Conservation (phyloP, 169 alveolate genomes). For the Plasmodium reichenowi region DNA sequence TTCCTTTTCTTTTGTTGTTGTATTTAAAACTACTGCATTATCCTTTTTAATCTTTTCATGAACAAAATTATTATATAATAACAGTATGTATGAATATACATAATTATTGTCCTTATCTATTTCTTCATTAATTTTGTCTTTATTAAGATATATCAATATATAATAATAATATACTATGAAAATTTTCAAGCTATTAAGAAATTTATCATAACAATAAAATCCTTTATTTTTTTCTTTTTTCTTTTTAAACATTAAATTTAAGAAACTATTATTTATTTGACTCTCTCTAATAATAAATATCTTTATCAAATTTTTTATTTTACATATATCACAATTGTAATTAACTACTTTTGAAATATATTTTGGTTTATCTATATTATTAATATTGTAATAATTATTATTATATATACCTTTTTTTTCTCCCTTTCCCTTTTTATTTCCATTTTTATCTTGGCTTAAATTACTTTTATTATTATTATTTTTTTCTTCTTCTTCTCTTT, state of each 20-base stretch:
- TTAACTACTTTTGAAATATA: background rate
- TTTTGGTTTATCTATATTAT: background rate
- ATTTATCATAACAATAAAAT: slow-evolving; percentile 40
- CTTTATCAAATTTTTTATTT: slow-evolving; percentile 44
- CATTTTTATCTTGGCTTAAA: no score
- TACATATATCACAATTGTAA: slow-evolving; percentile 62
- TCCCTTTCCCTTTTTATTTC: no score
- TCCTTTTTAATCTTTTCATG: background rate
- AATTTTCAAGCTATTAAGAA: slow-evolving; percentile 29
- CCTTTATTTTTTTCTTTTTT: slow-evolving; percentile 72
- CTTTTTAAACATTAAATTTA: slow-evolving; percentile 45
- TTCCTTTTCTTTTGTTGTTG: background rate
- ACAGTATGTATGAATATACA: slow-evolving; percentile 27
- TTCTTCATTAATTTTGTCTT: slow-evolving; percentile 17
- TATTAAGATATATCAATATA: slow-evolving; percentile 17
- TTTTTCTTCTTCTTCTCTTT: no score
- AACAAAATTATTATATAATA: slow-evolving; percentile 40
- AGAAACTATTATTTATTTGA: slow-evolving; percentile 32
- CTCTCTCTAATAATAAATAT: slow-evolving; percentile 46
- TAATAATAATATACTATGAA: slow-evolving; percentile 64
- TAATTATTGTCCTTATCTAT: slow-evolving; percentile 19
- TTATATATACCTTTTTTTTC: background rate
- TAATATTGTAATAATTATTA: slow-evolving; percentile 2
- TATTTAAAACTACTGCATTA: background rate
- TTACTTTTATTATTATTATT: no score